Evolutionary conservation across 2,329 filamentous ascomycete genomes (phyloP).

Genomic region (Byssochlamys sp.): DNA sequence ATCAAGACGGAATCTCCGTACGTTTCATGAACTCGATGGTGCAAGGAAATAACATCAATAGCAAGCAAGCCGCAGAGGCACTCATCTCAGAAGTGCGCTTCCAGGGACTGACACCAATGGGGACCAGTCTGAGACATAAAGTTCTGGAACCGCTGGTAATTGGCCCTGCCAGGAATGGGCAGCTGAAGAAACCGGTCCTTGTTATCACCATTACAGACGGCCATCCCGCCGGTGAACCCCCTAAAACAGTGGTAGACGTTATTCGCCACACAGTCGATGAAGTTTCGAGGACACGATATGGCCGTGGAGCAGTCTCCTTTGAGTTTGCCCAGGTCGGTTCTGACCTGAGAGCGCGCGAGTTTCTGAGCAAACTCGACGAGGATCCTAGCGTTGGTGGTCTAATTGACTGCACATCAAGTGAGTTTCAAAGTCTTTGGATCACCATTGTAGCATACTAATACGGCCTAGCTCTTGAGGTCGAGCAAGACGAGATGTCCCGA

Average conservation of each 20-base stretch:
- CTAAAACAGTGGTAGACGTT: conserved; percentile 47
- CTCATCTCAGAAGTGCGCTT: conserved; percentile 52
- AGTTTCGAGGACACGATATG: conserved; percentile 43
- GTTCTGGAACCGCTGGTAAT: conserved; percentile 54
- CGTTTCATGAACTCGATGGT: conserved; percentile 60
- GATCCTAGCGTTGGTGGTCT: conserved; percentile 52
- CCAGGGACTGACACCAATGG: conserved; percentile 58
- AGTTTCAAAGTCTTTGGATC: conserved; percentile 17
- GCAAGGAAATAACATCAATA: conserved; percentile 46
- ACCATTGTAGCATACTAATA: background rate
- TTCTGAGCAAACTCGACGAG: conserved; percentile 54
- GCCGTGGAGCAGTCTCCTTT: conserved; percentile 52
- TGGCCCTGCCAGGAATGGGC: conserved; percentile 41
- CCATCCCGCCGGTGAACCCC: conserved; percentile 54
- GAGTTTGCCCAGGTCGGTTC: conserved; percentile 63
- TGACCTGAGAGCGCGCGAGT: conserved; percentile 54
- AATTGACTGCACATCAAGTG: conserved; percentile 61
- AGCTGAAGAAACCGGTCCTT: conserved; percentile 54
- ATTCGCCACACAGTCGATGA: conserved; percentile 48
- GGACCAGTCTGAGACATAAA: conserved; percentile 53
- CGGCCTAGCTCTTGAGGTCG: conserved; percentile 53
- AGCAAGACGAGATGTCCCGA: conserved; percentile 56
- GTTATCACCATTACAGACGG: conserved; percentile 59
- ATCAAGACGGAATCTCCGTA: conserved; percentile 57
- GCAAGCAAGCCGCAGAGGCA: conserved; percentile 48